phyloP scores from a whole-genome alignment of 305 asterid genomes.

The Fraxinus latifolia region DNA sequence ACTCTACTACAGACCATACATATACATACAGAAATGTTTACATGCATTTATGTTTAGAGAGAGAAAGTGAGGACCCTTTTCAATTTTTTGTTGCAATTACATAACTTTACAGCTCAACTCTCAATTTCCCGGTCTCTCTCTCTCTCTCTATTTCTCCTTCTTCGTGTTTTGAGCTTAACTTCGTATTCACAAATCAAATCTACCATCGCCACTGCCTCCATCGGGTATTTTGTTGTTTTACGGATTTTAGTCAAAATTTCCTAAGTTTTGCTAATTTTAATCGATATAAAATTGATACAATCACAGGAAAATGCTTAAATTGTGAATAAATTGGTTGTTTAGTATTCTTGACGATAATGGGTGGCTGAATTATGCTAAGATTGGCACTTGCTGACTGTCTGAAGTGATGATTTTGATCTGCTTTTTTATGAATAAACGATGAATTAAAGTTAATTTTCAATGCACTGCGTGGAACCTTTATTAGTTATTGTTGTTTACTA shows the following conservation, averaged over 20 bases:
- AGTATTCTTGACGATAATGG: not conserved
- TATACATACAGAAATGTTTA: constrained; percentile 11
- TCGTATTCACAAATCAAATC: constrained; percentile 30
- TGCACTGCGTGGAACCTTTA: not conserved
- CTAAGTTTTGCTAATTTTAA: not conserved
- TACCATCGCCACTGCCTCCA: constrained; percentile 22
- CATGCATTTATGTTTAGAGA: constrained; percentile 26
- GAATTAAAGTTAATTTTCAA: not conserved
- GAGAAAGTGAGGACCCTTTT: constrained; percentile 21
- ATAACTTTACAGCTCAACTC: constrained; percentile 26
- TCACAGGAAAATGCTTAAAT: not conserved
- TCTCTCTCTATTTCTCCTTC: not conserved
- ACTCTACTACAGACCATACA: not conserved
- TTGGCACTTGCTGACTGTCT: constrained; percentile 6
- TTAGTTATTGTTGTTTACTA: not conserved
- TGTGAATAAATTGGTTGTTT: constrained; percentile 2
- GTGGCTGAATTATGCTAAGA: constrained; percentile 23
- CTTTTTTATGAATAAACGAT: not conserved
- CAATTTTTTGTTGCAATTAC: constrained; percentile 22
- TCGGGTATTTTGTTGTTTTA: constrained; percentile 13
- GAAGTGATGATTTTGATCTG: constrained; percentile 19
- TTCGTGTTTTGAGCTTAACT: constrained; percentile 20
- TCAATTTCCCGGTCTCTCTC: not conserved
- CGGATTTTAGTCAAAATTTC: not conserved
- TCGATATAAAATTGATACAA: not conserved